phyloP scores from a whole-genome alignment of 73 alveolate species.

The Tetrahymena elliotti region DNA sequence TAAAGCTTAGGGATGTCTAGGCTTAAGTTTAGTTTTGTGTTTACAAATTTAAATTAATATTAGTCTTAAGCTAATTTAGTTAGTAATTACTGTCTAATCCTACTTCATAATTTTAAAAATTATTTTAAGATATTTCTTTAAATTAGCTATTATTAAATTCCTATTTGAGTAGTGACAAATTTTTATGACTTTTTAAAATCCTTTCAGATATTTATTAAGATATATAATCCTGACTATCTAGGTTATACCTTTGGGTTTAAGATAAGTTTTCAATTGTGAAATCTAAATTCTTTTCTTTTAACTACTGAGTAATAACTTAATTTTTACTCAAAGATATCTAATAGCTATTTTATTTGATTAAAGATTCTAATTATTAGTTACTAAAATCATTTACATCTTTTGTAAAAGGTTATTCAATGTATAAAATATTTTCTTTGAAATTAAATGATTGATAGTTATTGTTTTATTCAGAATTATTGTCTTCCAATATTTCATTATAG shows the following conservation, averaged over 20 bases:
- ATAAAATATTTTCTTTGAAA: background rate
- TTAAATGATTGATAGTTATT: background rate
- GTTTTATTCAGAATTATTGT: no score
- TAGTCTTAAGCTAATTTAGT: background rate
- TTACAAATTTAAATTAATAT: no score
- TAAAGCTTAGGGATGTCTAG: background rate
- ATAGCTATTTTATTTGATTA: no score
- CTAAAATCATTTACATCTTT: no score
- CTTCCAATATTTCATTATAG: no score
- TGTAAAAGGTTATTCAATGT: background rate
- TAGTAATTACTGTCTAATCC: background rate
- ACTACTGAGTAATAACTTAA: no score
- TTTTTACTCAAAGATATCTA: background rate
- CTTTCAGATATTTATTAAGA: background rate
- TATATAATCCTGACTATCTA: background rate
- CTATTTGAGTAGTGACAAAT: no score
- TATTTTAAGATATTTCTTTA: no score
- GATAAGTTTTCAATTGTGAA: background rate
- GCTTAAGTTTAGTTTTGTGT: background rate
- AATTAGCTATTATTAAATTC: background rate
- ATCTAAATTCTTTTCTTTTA: background rate
- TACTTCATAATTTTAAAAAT: background rate
- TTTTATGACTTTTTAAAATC: no score
- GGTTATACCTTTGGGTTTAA: background rate
- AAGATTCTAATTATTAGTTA: background rate